Evolutionary conservation across 345 rosid species (phyloP), one percentile per base, ranked within the genome.

Genomic region (Psidium guajava): DNA sequence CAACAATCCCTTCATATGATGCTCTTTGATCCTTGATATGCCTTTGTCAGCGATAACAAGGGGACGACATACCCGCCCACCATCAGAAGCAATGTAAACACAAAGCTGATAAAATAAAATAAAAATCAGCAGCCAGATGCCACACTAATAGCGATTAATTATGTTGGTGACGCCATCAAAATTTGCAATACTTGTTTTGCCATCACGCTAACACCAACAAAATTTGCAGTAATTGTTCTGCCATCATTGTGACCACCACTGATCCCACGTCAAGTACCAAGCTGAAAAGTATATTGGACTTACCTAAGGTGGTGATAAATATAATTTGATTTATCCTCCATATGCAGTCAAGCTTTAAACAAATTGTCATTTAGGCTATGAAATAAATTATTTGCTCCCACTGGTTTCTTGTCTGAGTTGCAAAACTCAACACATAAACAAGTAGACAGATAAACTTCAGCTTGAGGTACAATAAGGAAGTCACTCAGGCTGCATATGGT

Each of bases 21-120:
- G 92, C 47, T 90, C 92, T 88, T 95, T 97, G 85, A 97, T 91
- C 90, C 98, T 93, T 87, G 99, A 94, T 88, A 93, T 85, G 82
- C 99, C 99, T 89, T 93, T 93, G 92, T 97, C 98, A 56, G 98
- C 98, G 87, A 97, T 94, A 88, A 97, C 99, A 83, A 97, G 95
- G 25, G 99, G 99, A 87, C 98, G 97, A 91, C 98, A 95, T 88
- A 97, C 99, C 86, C 99, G 95, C 83, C 99, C 99, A 85, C 97
- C 98, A 94, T 97, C 99, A 86, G 99, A 95, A 89, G 99, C 99
- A 90, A 97, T 91, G 88, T 97, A 94, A 82, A 97, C 96, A 88
- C 93, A 93, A 54, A 90, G 90, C 99, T 97, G 94, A 42, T 42
- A 42, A 42, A 42, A 85, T 24, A 87, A 87, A 50, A 49, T 10